Evolutionary conservation across 1,284 basidiomycete genomes (phyloP), one percentile per base, ranked within the genome.

Genomic region (Leucoagaricus sp.): DNA sequence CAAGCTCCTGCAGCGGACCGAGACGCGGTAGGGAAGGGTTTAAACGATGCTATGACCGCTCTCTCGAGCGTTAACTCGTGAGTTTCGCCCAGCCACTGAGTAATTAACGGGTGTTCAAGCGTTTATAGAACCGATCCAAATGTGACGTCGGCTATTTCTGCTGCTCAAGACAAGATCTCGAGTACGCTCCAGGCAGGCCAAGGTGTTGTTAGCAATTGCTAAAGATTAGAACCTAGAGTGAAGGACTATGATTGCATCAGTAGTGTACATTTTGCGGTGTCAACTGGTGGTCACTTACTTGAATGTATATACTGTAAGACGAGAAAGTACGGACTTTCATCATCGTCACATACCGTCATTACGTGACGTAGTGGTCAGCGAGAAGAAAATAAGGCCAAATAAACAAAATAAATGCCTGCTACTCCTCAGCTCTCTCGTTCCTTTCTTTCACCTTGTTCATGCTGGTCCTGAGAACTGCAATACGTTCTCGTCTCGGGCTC

Each of bases 151-250:
- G 61, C 62, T 10, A 53, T 64, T 19, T 44, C 62, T 4, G 42
- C 44, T 13, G 67, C 65, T 17, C 53, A 61, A 15, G 42, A 50
- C 21, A 62, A 62, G 29, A 48, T 69, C 15, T 60, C 63, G 26
- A 61, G 59, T 40, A 65, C 66, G 5, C 59, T 67, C 36, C n/a
- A 61, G 23, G 66, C 64, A 15, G 66, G 65, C 8, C 46, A 58
- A 9, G 34, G 63, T n/a, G 66, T 67, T 17, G 64, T 67, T 8
- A 48, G 36, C 31, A 34, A 25, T 0, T 59, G 58, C 10, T 56
- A 46, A 33, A 21, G 21, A 21, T 49, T 10, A 41, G 23, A 4
- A 41, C 34, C 36, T 21, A 28, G n/a, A n/a, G n/a, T n/a, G n/a
- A n/a, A n/a, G n/a, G n/a, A n/a, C n/a, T n/a, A n/a, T n/a, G n/a